These are phyloP conservation scores for Penicillium coffeae DNA, from an alignment of 495 filamentous ascomycete genomes.

Conservation along the genomic window DNA sequence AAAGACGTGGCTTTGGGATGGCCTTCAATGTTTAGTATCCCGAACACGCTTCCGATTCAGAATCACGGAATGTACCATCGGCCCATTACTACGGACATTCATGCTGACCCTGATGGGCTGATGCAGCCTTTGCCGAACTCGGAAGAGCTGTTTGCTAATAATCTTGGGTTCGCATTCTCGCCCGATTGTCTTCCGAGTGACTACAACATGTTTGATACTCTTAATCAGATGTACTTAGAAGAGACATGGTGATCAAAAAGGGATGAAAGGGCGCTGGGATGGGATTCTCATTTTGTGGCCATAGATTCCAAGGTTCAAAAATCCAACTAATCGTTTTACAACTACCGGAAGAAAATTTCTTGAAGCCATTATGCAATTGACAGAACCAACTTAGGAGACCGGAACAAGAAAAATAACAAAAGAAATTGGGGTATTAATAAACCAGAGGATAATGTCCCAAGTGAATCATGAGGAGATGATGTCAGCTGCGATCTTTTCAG, in stretches of 20 bases:
- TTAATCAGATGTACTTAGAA: slow-evolving; percentile 26
- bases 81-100: not conserved
- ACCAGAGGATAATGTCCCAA: not conserved
- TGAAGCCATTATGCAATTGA: no score
- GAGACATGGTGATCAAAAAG: slow-evolving; percentile 16
- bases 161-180: slow-evolving; percentile 23
- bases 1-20: not conserved
- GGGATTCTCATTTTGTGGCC: not conserved
- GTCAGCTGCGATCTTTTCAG: slow-evolving; percentile 58
- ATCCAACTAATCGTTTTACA: no score
- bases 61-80: slow-evolving; percentile 2
- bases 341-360: no score
- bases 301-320: no score
- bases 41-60: not conserved
- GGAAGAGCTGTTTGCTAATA: slow-evolving; percentile 19
- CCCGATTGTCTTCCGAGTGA: slow-evolving; percentile 24
- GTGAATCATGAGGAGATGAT: slow-evolving; percentile 27
- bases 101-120: not conserved
- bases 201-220: slow-evolving; percentile 27
- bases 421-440: not conserved
- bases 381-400: no score
- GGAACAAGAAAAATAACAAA: no score
- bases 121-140: slow-evolving; percentile 1
- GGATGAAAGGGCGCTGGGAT: no score
- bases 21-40: not conserved